Evolutionary conservation across 345 rosid species (phyloP), one percentile per base, ranked within the genome.

Genomic region (Erodium maritimum): DNA sequence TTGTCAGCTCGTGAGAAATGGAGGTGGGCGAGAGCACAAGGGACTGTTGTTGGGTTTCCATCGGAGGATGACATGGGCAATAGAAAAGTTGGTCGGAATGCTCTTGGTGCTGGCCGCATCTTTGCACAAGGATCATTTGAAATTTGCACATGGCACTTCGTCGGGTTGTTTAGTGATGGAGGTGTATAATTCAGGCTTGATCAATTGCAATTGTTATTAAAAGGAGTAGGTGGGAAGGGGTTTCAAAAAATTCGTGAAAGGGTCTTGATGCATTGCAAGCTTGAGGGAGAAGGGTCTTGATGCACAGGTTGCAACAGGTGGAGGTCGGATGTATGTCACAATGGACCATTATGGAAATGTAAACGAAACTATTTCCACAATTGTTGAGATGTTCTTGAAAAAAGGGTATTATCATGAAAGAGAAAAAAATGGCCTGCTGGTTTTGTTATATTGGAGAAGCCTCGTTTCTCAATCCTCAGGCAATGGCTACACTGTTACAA

Each of bases 1-100:
- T n/a, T n/a, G n/a, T n/a, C n/a, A n/a, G 87, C 84, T 29, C 91
- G 91, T 0, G 76, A 75, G 50, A 75, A 59, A 34, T 87, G 95
- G 95, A 80, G 93, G 64, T 68, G 85, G 77, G 60, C 85, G 60
- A 83, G 54, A 73, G 95, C 93, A 29, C 93, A 88, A 42, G 95
- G 95, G 17, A 67, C 24, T 18, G 91, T 91, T 1, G 95, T 85
- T 18, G 95, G 95, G 50, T 81, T 87, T 29, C 95, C 95, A 11
- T 74, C 82, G 4, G 95, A 87, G 13, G 95, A 87, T 69, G 95
- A 87, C 70, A 87, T 85, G 95, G 95, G 95, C 22, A 87, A 87
- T 71, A 87, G 95, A 67, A 91, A 87, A 71, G 95, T 85, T 23
- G 95, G 95, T 61, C 95, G 85, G 61, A 88, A 88, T 53, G 95